Conservation (phyloP, 75 land plant species). For the Selaginella moellendorffii region DNA sequence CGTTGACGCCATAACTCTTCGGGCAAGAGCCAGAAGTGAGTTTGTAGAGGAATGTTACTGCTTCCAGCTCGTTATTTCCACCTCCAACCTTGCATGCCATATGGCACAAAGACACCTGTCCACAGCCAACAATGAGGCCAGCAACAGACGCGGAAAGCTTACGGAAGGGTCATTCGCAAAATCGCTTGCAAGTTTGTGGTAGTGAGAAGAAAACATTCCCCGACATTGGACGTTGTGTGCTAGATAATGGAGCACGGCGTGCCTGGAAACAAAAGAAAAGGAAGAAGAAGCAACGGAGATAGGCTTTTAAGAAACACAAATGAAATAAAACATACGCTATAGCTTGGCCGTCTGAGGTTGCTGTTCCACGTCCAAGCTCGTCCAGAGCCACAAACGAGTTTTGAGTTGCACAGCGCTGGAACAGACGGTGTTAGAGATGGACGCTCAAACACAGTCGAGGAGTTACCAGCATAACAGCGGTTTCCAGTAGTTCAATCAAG, state of each 20-base stretch:
- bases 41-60: conserved; percentile 82
- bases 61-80: conserved; percentile 45
- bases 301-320: background rate
- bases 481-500: conserved; percentile 77
- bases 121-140: conserved; percentile 40
- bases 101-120: conserved; percentile 59
- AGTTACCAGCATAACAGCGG: conserved; percentile 81
- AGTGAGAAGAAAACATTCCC: conserved; percentile 58
- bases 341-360: conserved; percentile 98
- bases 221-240: conserved; percentile 39
- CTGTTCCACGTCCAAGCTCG: conserved; percentile 96
- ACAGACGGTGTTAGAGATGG: background rate
- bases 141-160: background rate
- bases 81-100: conserved; percentile 81
- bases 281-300: conserved; percentile 12
- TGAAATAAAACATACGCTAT: conserved; percentile 52
- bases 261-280: conserved; percentile 30
- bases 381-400: conserved; percentile 80
- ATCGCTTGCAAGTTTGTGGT: conserved; percentile 63
- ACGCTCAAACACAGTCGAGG: background rate
- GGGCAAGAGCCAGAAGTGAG: conserved; percentile 73
- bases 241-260: conserved; percentile 69
- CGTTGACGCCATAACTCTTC: conserved; percentile 96
- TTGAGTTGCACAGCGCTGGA: conserved; percentile 61
- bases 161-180: conserved; percentile 55